phyloP scores from a whole-genome alignment of 2,329 filamentous ascomycete species.

The Cylindrodendrum hubeiense region DNA sequence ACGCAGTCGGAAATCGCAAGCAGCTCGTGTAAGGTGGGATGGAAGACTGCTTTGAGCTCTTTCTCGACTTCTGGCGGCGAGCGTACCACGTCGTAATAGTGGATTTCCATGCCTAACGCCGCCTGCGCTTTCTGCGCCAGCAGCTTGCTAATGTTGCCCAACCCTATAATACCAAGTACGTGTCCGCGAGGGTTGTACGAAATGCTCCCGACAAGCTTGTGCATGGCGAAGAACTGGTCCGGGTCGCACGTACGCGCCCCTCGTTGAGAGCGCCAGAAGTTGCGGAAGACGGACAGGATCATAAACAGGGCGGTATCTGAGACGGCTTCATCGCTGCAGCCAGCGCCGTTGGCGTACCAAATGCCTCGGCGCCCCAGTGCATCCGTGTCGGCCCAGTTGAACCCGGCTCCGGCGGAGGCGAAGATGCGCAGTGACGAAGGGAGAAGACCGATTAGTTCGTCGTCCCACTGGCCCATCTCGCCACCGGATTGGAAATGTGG shows the following conservation, averaged over 20 bases:
- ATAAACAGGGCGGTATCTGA: conserved; percentile 57
- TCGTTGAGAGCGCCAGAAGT: conserved; percentile 58
- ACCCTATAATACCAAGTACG: conserved; percentile 64
- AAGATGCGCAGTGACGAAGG: conserved; percentile 68
- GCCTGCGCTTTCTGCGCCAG: conserved; percentile 59
- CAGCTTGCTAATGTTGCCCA: conserved; percentile 59
- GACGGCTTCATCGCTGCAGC: conserved; percentile 57
- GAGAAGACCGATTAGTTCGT: conserved; percentile 65
- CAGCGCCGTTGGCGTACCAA: conserved; percentile 59
- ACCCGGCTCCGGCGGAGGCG: conserved; percentile 71
- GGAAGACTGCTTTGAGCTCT: conserved; percentile 46
- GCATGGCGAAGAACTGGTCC: conserved; percentile 29
- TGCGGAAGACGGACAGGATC: conserved; percentile 62
- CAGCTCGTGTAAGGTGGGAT: conserved; percentile 43
- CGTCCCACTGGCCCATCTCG: conserved; percentile 73
- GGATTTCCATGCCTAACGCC: conserved; percentile 66
- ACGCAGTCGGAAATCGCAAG: conserved; percentile 50
- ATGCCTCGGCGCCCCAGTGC: conserved; percentile 52
- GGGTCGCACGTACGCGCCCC: conserved; percentile 35
- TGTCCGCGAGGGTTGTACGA: conserved; percentile 63
- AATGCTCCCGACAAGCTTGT: conserved; percentile 44
- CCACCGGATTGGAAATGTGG: conserved; percentile 73
- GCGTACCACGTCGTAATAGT: conserved; percentile 62
- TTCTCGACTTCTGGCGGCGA: conserved; percentile 44
- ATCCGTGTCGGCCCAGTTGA: conserved; percentile 72